Base-by-base conservation (phyloP, 2,329 filamentous ascomycete genomes). In the Fusarium floridanum region DNA sequence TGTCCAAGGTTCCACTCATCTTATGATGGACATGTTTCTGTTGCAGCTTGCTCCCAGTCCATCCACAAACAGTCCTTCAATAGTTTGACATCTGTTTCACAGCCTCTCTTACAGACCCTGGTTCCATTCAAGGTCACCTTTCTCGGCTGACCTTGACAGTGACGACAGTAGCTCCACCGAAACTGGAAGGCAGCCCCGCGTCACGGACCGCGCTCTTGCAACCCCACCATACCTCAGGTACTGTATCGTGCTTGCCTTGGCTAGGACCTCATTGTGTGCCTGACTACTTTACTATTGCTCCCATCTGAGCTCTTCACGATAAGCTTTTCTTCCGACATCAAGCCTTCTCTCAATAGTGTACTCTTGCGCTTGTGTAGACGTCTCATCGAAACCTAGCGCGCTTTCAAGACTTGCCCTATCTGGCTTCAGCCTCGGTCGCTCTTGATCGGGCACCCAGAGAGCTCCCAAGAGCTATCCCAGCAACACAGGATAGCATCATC, bases 401-500 rank as follows among this genome's bases (percentile, higher is more conserved):
- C 45, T 27, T 45, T 27, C 45, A 27, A 27, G 45, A n/a, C n/a
- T 36, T 32, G 27, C 29, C 16, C 27, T 34, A 56, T 56, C 45
- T 39, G 29, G 24, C 34, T 59, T 29, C 57, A 71, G 68, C 67
- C 67, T 53, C 57, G 60, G 60, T 53, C 41, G 41, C 41, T 45
- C 12, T 45, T 16, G 41, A 16, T 45, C 66, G 62, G 39, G 45
- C 65, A 62, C 37, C 48, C 59, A 50, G 41, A 32, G 27, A 74
- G 59, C 63, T 68, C 45, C 34, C 61, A 63, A 43, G 29, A 71
- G 50, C 68, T 62, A 62, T 68, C 64, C 36, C 61, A 45, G 56
- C 56, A 68, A 63, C 41, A 55, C 65, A 43, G 70, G 68, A 78
- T 71, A 78, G 64, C 73, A 77, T 69, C 70, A 70, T 67, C 61